A percentile compares a stretch with the other conserved stretches of the same genome.
Conservation (phyloP, 768 basidiomycete genomes). For the Rhodosporidiobolus sp. region DNA sequence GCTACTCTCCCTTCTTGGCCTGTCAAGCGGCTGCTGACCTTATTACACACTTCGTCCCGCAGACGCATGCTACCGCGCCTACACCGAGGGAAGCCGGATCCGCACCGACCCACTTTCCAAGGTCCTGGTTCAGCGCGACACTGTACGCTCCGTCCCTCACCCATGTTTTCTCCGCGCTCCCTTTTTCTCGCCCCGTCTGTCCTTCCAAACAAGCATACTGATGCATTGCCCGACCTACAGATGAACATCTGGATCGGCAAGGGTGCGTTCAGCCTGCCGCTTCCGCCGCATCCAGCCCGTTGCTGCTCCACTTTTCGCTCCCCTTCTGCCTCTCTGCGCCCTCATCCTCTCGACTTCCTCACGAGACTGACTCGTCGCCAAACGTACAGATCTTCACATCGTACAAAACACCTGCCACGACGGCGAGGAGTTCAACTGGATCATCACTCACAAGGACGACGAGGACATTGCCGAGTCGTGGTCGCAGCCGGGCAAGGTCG, state of each 20-base stretch:
- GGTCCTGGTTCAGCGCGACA: background rate
- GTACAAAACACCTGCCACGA: constrained; percentile 24
- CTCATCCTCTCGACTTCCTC: too few relatives aligned
- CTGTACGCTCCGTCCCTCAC: too few relatives aligned
- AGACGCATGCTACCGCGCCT: constrained; percentile 30
- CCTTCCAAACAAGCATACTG: too few relatives aligned
- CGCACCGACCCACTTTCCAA: constrained; percentile 12
- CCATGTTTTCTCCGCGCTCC: background rate
- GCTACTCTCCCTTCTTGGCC: background rate
- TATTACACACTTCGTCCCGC: background rate
- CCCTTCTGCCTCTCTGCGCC: too few relatives aligned
- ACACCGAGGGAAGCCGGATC: constrained; percentile 12
- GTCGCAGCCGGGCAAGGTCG: constrained; percentile 18
- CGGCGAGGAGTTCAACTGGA: constrained; percentile 26
- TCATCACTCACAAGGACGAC: constrained; percentile 26
- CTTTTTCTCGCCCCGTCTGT: background rate
- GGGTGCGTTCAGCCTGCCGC: too few relatives aligned
- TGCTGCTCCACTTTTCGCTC: too few relatives aligned
- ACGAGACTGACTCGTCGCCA: too few relatives aligned
- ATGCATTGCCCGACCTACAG: background rate
- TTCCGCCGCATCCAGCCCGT: too few relatives aligned
- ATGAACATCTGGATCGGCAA: constrained; percentile 21
- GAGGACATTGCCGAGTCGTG: constrained; percentile 28
- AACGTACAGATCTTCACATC: constrained; percentile 19
- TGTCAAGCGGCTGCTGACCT: background rate